These are phyloP conservation scores for Xerocomus spinulosus DNA, from an alignment of 768 basidiomycete species.

Conservation along the genomic window DNA sequence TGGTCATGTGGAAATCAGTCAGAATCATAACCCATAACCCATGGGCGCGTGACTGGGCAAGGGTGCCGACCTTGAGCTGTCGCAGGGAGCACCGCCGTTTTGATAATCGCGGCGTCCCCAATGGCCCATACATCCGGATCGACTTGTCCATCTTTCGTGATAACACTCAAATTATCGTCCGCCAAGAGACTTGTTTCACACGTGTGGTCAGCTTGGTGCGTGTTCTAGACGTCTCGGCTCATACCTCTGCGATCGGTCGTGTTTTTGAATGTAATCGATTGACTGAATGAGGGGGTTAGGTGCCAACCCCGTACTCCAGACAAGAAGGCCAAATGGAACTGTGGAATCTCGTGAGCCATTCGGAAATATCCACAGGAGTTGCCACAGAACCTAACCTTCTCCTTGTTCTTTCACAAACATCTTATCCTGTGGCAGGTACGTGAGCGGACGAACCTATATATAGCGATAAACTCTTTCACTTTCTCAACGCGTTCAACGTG, in stretches of 20 bases:
- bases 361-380: constrained; percentile 4
- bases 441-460: constrained; percentile 10
- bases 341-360: constrained; percentile 6
- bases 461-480: constrained; percentile 31
- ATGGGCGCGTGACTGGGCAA: constrained; percentile 11
- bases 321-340: constrained; percentile 80
- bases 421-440: constrained; percentile 42
- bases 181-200: constrained; percentile 38
- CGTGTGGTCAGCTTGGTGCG: constrained; percentile 14
- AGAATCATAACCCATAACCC: constrained; percentile 17
- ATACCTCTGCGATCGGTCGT: constrained; percentile 54
- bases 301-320: constrained; percentile 85
- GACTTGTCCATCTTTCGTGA: constrained; percentile 47
- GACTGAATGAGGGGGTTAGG: constrained; percentile 73
- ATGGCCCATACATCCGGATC: constrained; percentile 75
- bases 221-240: constrained; percentile 28
- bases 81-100: constrained; percentile 61
- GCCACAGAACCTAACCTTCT: constrained; percentile 53
- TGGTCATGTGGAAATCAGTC: constrained; percentile 23
- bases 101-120: constrained; percentile 69
- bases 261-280: constrained; percentile 56
- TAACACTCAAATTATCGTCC: constrained; percentile 57
- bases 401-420: constrained; percentile 69
- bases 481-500: constrained; percentile 67
- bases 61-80: constrained; percentile 68